phyloP scores from a whole-genome alignment of 202 grass and related monocot species.

The Musa balbisiana region DNA sequence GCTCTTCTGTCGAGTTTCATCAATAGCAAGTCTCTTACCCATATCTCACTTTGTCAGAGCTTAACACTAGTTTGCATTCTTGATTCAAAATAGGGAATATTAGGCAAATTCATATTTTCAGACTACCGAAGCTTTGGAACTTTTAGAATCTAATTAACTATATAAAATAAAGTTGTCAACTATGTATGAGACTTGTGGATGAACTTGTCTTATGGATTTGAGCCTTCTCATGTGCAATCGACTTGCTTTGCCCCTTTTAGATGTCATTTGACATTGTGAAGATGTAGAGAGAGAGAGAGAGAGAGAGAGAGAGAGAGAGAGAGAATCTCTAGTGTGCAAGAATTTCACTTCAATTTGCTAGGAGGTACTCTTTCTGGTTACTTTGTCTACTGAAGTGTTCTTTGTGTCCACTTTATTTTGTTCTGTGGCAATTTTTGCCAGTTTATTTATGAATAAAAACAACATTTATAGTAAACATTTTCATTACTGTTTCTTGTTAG shows the following conservation, averaged over 20 bases:
- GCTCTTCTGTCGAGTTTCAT: not conserved
- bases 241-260: not conserved
- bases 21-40: not conserved
- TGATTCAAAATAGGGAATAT: not conserved
- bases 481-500: not conserved
- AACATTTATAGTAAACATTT: not conserved
- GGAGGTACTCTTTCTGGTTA: not conserved
- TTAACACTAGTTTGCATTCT: not conserved
- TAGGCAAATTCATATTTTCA: not conserved
- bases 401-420: not conserved
- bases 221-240: not conserved
- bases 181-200: not conserved
- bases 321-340: no score
- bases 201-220: not conserved
- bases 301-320: no score
- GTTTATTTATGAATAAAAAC: not conserved
- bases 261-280: no score
- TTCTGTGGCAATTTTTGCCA: no score
- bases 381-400: not conserved
- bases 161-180: no score
- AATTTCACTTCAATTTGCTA: not conserved
- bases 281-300: no score
- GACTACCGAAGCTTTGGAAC: no score
- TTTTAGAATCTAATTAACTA: no score
- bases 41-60: not conserved